Conservation (phyloP, 495 filamentous ascomycete genomes). For the Annulohypoxylon maeteangense region DNA sequence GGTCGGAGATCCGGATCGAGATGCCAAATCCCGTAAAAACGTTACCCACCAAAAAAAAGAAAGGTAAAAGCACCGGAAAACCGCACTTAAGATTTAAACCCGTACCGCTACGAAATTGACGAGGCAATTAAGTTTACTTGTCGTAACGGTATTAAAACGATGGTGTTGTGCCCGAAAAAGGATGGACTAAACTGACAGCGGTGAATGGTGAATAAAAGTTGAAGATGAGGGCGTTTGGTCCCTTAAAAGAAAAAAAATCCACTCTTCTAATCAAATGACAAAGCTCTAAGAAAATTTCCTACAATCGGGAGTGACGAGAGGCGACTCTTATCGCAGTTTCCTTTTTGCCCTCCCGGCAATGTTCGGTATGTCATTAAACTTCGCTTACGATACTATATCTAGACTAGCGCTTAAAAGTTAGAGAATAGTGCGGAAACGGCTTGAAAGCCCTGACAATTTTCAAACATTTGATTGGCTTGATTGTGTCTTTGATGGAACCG, state of each 20-base stretch:
- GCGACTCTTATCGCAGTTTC: conserved; percentile 30
- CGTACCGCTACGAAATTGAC: conserved; percentile 3
- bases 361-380: conserved; percentile 24
- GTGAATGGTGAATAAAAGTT: conserved; percentile 6
- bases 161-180: conserved; percentile 19
- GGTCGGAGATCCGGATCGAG: conserved; percentile 40
- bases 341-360: conserved; percentile 32
- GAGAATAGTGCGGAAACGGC: conserved; percentile 44
- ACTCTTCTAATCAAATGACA: conserved; percentile 20
- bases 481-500: conserved; percentile 6
- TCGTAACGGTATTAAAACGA: conserved; percentile 20
- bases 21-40: conserved; percentile 21
- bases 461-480: conserved; percentile 12
- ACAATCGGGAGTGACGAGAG: conserved; percentile 33
- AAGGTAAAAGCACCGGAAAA: conserved; percentile 24
- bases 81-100: conserved; percentile 2
- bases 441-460: conserved; percentile 18
- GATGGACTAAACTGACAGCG: background rate
- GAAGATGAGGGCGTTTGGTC: conserved; percentile 19
- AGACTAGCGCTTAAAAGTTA: conserved; percentile 23
- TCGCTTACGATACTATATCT: conserved; percentile 17
- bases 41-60: conserved; percentile 1
- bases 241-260: conserved; percentile 31
- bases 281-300: conserved; percentile 34
- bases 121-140: conserved; percentile 11